Base-by-base conservation (phyloP, 1,139 yeast species). In the Meyerozyma elateridarum region DNA sequence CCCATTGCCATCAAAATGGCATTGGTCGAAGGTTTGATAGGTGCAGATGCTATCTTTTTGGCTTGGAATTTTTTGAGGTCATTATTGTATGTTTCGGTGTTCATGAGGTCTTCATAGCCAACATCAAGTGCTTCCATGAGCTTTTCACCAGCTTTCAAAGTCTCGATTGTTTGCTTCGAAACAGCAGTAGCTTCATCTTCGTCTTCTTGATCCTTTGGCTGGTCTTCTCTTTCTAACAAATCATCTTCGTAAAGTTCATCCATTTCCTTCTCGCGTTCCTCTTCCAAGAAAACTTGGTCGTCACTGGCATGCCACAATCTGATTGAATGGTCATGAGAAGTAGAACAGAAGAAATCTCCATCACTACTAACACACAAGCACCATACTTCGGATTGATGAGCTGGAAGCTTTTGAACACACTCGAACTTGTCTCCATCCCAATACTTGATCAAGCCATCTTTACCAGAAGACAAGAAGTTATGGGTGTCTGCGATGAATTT, bases 341-440 rank as follows among this genome's bases (percentile, higher is more conserved):
- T 82, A n/a, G 95, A 75, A 4, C 85, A 80, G 47, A 88, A 74
- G 45, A 79, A 78, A 25, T 72, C 64, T 6, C 95, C 95, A 44
- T 77, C 79, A 22, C 63, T 61, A 38, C 94, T 79, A 15, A 88
- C 74, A 15, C 91, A 82, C 36, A 93, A 57, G 33, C 89, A 76
- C 97, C 97, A 91, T 15, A 91, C 94, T 59, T 91, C 97, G 38
- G 87, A 75, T 40, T 88, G 95, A 54, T 93, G 98, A 1, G 84
- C 93, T 3, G 85, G 74, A 29, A 89, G 64, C 51, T 83, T 84
- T 56, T 91, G 97, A 42, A 91, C 76, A 56, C 93, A 85, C 48
- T 87, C 96, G 56, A 91, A 91, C 60, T 91, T 91, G 51, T 85
- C 95, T 43, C 97, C 98, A 57, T 91, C 98, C 98, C 98, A 91